Conservation (phyloP, 139 green algal genomes). For the Edaphochlamys debaryana region DNA sequence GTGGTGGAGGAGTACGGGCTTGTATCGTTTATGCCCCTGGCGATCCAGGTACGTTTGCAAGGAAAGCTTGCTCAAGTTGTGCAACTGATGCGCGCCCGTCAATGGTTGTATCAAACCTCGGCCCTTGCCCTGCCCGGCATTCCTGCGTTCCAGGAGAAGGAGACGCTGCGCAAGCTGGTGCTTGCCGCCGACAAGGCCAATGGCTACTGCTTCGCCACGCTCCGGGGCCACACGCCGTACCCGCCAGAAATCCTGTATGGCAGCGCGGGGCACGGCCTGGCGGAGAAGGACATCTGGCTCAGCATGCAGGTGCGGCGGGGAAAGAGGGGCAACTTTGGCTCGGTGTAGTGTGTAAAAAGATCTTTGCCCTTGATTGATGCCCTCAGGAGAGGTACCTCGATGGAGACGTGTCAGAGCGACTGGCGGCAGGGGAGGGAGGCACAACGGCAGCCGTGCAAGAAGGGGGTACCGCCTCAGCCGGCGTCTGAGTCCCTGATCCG, state of each 20-base stretch:
- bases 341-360: neutral
- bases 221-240: constrained; percentile 48
- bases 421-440: neutral
- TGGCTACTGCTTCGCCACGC: constrained; percentile 74
- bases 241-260: constrained; percentile 44
- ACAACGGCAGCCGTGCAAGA: neutral
- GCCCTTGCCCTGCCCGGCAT: no score
- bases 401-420: constrained; percentile 24
- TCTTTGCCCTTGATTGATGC: neutral
- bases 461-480: no score
- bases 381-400: constrained; percentile 40
- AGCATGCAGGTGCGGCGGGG: constrained; percentile 4
- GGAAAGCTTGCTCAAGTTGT: no score
- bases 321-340: neutral
- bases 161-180: constrained; percentile 68
- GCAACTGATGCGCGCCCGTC: neutral
- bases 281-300: constrained; percentile 34
- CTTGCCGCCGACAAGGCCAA: constrained; percentile 81
- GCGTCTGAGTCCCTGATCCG: no score
- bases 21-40: constrained; percentile 86
- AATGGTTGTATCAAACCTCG: no score
- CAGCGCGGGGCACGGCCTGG: neutral
- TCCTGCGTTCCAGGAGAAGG: constrained; percentile 71
- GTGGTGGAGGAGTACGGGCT: constrained; percentile 93
- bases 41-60: constrained; percentile 74